Evolutionary conservation across 805 yeast species (phyloP), one percentile per base, ranked within the genome.

Genomic region (Kurtzmaniella fragi): DNA sequence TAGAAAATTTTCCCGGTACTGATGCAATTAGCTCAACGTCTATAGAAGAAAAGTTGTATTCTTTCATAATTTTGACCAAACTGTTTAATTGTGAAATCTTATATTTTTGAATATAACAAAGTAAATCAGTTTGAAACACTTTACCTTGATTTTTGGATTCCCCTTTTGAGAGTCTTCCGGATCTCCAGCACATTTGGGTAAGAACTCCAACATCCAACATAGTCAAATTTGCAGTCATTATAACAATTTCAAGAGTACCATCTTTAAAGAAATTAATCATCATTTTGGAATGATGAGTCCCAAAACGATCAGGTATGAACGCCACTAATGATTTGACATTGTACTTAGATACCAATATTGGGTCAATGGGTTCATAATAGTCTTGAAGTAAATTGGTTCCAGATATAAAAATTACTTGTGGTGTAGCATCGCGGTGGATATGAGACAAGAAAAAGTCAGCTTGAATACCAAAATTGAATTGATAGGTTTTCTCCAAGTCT

Each of bases 131-230:
- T 43, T 75, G 65, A 53, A 82, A 82, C n/a, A 45, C 37, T 23
- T 17, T 30, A 2, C 55, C 55, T 15, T 28, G 40, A 12, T 12
- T 7, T 4, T 13, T 41, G 5, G 44, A 39, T 7, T 11, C 13
- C 0, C 54, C 51, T 15, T 35, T 43, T 2, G 34, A 33, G 17
- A 70, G 40, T 17, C 55, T 50, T 1, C 84, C 86, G 6, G 84
- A 73, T 27, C 69, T 56, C 89, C 89, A 82, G 26, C 74, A 61
- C 68, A 80, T 78, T 50, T 82, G 88, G 5, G 84, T 81, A 40
- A 82, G 77, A 1, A 70, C 68, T 4, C 62, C 60, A 37, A 77
- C 71, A 54, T 83, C 90, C 0, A 70, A 51, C 28, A 56, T 54
- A 1, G 81, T 77, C 39, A 81, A 52, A 54, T 83, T 83, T 53